Conservation (phyloP, 179 eudicot genomes). For the Pouteria campechiana region DNA sequence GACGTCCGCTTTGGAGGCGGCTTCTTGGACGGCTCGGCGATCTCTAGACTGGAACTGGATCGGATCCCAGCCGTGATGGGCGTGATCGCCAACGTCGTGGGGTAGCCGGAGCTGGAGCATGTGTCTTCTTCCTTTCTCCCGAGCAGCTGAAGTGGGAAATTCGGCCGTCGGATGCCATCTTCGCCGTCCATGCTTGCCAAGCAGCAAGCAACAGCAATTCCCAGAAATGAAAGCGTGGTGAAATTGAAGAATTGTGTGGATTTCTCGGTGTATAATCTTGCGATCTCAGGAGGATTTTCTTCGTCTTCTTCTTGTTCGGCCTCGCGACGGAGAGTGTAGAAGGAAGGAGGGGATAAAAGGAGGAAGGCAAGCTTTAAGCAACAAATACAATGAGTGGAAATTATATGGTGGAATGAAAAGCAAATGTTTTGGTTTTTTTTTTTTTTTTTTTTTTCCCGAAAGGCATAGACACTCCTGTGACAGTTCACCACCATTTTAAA, state of each 20-base stretch:
- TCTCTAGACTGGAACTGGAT: neutral
- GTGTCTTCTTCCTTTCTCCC: constrained; percentile 33
- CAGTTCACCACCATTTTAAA: too few relatives aligned
- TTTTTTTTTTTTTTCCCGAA: too few relatives aligned
- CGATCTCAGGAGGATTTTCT: too few relatives aligned
- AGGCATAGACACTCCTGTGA: too few relatives aligned
- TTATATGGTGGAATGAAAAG: constrained; percentile 19
- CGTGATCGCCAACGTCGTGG: too few relatives aligned
- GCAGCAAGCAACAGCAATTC: too few relatives aligned
- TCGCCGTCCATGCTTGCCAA: constrained; percentile 21
- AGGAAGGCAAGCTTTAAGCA: constrained; percentile 18
- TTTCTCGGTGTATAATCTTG: too few relatives aligned
- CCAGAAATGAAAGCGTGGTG: too few relatives aligned
- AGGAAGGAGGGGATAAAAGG: constrained; percentile 1
- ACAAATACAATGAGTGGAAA: constrained; percentile 45
- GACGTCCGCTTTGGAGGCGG: constrained; percentile 38
- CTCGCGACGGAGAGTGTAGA: constrained; percentile 1
- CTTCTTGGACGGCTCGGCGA: constrained; percentile 33
- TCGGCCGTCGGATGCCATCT: constrained; percentile 10
- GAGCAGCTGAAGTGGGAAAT: constrained; percentile 37
- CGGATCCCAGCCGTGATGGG: too few relatives aligned
- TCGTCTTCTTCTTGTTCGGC: too few relatives aligned
- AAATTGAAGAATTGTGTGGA: too few relatives aligned
- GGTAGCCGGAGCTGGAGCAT: constrained; percentile 15
- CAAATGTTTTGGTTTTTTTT: neutral